Evolutionary conservation across 1,284 basidiomycete genomes (phyloP).

Genomic region (Leccinum subrobustum): DNA sequence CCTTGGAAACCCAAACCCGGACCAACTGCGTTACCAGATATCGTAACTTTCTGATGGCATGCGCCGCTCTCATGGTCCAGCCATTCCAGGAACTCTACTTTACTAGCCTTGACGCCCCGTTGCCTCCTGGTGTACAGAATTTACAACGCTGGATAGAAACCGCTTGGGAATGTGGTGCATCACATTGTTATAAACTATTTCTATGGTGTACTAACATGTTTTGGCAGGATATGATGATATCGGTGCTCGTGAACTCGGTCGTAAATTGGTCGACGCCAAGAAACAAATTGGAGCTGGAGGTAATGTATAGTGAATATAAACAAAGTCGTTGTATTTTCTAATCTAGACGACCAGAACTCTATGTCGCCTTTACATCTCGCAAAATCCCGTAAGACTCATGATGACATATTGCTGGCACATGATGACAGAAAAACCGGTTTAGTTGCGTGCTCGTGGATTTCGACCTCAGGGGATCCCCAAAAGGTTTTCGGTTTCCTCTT

Average conservation of each 20-base stretch:
- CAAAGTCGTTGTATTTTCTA: not conserved
- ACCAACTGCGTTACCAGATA: constrained; percentile 51
- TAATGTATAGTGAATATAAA: constrained; percentile 27
- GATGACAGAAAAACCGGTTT: constrained; percentile 2
- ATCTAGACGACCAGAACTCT: constrained; percentile 26
- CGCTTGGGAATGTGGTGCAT: constrained; percentile 69
- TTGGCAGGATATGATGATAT: constrained; percentile 67
- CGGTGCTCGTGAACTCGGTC: constrained; percentile 60
- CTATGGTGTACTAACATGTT: not conserved
- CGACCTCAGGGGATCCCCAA: constrained; percentile 37
- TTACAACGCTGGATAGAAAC: constrained; percentile 77
- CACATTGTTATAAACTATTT: not conserved
- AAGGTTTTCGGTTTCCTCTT: constrained; percentile 35
- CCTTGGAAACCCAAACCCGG: not conserved
- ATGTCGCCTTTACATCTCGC: constrained; percentile 66
- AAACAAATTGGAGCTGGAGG: constrained; percentile 84
- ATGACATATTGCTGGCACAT: not conserved
- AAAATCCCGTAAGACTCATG: constrained; percentile 69
- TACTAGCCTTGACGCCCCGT: constrained; percentile 51
- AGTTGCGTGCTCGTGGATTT: constrained; percentile 70
- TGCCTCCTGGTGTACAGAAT: constrained; percentile 67
- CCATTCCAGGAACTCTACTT: constrained; percentile 57
- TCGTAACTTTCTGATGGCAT: constrained; percentile 83
- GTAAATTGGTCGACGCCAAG: constrained; percentile 56
- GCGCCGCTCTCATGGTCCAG: constrained; percentile 71